Conservation (phyloP, 805 yeast genomes). For the Metschnikowia cubensis region DNA sequence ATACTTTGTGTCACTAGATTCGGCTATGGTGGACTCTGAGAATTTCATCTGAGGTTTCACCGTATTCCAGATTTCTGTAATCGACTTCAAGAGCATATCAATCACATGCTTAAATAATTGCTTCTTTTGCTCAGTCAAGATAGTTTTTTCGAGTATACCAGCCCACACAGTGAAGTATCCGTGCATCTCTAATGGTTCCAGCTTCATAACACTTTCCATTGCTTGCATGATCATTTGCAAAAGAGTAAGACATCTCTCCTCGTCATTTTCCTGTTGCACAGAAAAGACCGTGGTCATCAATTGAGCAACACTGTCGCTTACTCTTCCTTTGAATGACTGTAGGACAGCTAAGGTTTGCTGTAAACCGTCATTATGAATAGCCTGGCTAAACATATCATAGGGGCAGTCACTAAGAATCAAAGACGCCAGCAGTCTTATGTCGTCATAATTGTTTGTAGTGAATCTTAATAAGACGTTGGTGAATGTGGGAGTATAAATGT, state of each 20-base stretch:
- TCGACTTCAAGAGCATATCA: not conserved
- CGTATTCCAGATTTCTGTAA: not conserved
- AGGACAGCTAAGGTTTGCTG: conserved; percentile 20
- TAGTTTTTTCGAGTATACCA: conserved; percentile 18
- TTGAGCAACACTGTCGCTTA: conserved; percentile 77
- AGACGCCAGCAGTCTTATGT: conserved; percentile 46
- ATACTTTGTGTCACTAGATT: conserved; percentile 15
- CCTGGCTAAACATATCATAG: not conserved
- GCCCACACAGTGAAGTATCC: conserved; percentile 58
- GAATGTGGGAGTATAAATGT: conserved; percentile 7
- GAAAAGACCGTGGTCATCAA: conserved; percentile 49
- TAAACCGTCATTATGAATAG: not conserved
- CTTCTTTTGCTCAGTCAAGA: not conserved
- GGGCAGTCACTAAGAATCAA: conserved; percentile 12
- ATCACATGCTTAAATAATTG: conserved; percentile 24
- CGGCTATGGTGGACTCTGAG: conserved; percentile 29
- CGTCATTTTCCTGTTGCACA: conserved; percentile 6
- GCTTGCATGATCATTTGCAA: conserved; percentile 2
- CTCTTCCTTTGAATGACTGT: conserved; percentile 49
- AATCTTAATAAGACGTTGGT: conserved; percentile 55
- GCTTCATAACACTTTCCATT: conserved; percentile 21
- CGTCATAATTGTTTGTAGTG: conserved; percentile 70
- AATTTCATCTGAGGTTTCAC: conserved; percentile 14
- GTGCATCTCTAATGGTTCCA: conserved; percentile 43
- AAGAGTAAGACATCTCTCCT: conserved; percentile 6